These are phyloP conservation scores for Orychophragmus violaceus DNA, from an alignment of 345 rosid genomes.

Conservation along the genomic window DNA sequence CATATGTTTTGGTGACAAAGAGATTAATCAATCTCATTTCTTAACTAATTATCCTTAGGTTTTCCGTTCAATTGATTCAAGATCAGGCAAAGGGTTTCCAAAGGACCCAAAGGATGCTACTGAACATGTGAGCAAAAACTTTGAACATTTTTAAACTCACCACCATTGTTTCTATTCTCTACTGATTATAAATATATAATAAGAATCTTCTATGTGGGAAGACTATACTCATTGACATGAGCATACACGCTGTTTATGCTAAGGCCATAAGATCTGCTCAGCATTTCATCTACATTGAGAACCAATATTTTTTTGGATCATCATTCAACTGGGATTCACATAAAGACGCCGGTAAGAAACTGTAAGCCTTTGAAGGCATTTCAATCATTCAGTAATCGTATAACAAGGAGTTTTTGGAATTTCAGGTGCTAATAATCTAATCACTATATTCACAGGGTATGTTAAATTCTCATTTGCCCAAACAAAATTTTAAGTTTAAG, in stretches of 20 bases:
- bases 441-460: too few relatives aligned
- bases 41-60: slow-evolving; percentile 31
- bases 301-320: slow-evolving; percentile 89
- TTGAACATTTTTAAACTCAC: not conserved
- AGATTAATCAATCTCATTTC: not conserved
- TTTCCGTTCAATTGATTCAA: too few relatives aligned
- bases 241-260: too few relatives aligned
- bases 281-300: too few relatives aligned
- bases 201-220: too few relatives aligned
- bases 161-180: not conserved
- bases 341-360: slow-evolving; percentile 51
- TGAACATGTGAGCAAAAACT: slow-evolving; percentile 45
- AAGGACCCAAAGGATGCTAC: slow-evolving; percentile 61
- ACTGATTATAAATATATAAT: slow-evolving; percentile 33
- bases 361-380: not conserved
- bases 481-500: too few relatives aligned
- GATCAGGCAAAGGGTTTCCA: too few relatives aligned
- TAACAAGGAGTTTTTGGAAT: slow-evolving; percentile 1
- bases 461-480: too few relatives aligned
- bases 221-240: too few relatives aligned
- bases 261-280: too few relatives aligned
- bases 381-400: not conserved
- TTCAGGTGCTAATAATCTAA: slow-evolving; percentile 86
- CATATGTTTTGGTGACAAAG: not conserved
- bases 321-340: slow-evolving; percentile 80